Evolutionary conservation across 768 basidiomycete species (phyloP), one percentile per base, ranked within the genome.

Genomic region (Imleria badia): DNA sequence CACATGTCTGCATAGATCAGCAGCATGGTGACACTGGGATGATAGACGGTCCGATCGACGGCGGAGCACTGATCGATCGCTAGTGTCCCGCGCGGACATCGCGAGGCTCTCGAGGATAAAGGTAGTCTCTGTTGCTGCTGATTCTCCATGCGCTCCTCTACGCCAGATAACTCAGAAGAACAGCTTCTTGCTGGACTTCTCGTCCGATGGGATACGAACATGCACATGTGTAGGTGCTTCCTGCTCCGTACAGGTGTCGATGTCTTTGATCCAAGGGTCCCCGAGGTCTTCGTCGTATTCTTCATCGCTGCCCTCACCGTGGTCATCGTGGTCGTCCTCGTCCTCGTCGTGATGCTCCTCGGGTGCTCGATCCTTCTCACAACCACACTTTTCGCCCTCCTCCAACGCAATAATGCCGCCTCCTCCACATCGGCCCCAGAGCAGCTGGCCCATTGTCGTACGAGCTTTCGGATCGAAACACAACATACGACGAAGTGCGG

Each of bases 401-500:
- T 68, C 69, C 5, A 70, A 35, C 1, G 70, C 69, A 45, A 94
- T 78, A 54, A 96, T 75, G 23, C 85, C 86, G 55, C 81, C 81
- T 23, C 83, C 81, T 66, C 87, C 89, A 50, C 89, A 88, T 46
- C 75, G 77, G 26, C 94, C 94, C 66, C 87, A 86, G 48, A 98
- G 79, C 45, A 99, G 73, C 68, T 98, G 94, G 12, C 92, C 89
- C 52, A 99, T 81, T 29, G 97, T 98, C 69, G 94, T 96, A 38
- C 97, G 86, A 45, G 87, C 83, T 17, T 81, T 76, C 5, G 96
- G 91, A 66, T 98, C 96, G 45, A 98, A 83, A 62, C 84, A 87
- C 62, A 99, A 78, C 97, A 99, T 99, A 50, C 94, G 83, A 54
- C 93, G 89, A 55, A 99, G 80, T 14, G 90, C 92, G 8, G 87